Conservation (phyloP, 768 basidiomycete genomes). For the Boletus vinaceobasis region DNA sequence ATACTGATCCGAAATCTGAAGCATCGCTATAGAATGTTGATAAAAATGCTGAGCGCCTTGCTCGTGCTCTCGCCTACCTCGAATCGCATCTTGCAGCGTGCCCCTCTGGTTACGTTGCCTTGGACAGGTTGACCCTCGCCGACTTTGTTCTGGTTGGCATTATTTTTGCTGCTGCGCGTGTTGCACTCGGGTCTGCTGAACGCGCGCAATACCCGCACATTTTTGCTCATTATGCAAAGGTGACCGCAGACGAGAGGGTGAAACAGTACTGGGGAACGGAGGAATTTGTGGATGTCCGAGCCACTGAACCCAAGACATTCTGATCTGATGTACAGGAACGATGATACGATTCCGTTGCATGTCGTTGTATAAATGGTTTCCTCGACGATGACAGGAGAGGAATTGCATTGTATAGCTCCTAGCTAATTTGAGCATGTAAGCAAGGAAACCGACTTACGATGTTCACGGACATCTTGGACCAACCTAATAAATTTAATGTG, state of each 20-base stretch:
- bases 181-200: slow-evolving; percentile 11
- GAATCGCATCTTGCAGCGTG: slow-evolving; percentile 12
- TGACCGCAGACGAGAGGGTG: slow-evolving; percentile 12
- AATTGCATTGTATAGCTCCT: neutral
- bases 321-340: neutral
- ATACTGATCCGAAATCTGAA: neutral
- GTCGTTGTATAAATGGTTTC: no score
- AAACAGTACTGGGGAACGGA: slow-evolving; percentile 11
- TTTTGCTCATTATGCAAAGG: slow-evolving; percentile 20
- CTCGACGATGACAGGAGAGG: neutral
- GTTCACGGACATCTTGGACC: neutral
- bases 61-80: slow-evolving; percentile 7
- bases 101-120: slow-evolving; percentile 11
- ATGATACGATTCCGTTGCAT: no score
- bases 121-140: slow-evolving; percentile 14
- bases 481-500: no score
- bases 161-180: neutral
- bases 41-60: neutral
- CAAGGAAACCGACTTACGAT: neutral
- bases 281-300: slow-evolving; percentile 4
- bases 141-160: slow-evolving; percentile 18
- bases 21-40: neutral
- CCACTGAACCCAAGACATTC: neutral
- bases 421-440: neutral
- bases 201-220: slow-evolving; percentile 12